Conservation (phyloP, 176 grass and related monocot genomes). For the Juncus effusus region DNA sequence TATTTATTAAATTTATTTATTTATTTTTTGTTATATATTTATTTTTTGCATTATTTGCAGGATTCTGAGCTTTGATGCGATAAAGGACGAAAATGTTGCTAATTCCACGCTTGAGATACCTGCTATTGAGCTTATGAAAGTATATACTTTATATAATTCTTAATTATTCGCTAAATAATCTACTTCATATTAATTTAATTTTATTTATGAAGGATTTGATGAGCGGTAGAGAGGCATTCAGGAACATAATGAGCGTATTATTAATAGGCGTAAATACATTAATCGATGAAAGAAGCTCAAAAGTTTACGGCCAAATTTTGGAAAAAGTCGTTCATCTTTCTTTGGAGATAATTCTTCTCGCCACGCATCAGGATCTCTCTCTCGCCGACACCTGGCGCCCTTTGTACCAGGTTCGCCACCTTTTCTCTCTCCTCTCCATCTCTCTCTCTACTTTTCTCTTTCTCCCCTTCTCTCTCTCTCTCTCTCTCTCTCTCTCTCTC, state of each 20-base stretch:
- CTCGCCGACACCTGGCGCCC: slow-evolving; percentile 90
- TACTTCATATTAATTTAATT: no score
- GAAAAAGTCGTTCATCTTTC: slow-evolving; percentile 85
- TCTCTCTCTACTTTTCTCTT: slow-evolving; percentile 18
- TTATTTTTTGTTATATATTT: slow-evolving; percentile 19
- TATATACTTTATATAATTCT: slow-evolving; percentile 44
- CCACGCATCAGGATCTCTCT: slow-evolving; percentile 71
- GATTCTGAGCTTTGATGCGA: slow-evolving; percentile 77
- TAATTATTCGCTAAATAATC: no score
- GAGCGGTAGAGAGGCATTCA: slow-evolving; percentile 76
- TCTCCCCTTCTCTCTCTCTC: background rate
- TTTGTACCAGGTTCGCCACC: slow-evolving; percentile 66
- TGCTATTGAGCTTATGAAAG: slow-evolving; percentile 84
- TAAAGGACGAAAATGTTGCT: slow-evolving; percentile 54
- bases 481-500: background rate
- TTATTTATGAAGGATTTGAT: slow-evolving; percentile 73
- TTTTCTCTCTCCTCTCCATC: slow-evolving; percentile 19
- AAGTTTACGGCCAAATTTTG: slow-evolving; percentile 66
- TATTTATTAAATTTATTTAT: background rate
- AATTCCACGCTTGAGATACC: slow-evolving; percentile 60
- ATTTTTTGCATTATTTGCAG: slow-evolving; percentile 38
- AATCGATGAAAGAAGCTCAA: slow-evolving; percentile 67
- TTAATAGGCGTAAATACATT: slow-evolving; percentile 65
- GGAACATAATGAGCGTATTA: slow-evolving; percentile 90
- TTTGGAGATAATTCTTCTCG: slow-evolving; percentile 90